Base-by-base conservation (phyloP, 2,329 filamentous ascomycete species). In the Pestalotiopsis sp. region DNA sequence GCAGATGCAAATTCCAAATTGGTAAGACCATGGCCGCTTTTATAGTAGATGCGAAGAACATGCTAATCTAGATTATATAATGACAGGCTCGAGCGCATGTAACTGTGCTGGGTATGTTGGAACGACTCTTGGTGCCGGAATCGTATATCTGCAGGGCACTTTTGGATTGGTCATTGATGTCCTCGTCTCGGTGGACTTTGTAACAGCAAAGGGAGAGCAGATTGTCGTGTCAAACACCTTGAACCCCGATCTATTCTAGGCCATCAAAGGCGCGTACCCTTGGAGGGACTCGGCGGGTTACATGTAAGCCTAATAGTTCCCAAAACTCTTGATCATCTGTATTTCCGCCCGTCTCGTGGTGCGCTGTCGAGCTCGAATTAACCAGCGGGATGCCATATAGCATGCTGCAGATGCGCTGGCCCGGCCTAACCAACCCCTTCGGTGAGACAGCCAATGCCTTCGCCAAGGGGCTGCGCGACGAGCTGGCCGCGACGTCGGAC, bases 221-320 rank as follows among this genome's bases (percentile, higher is more conserved):
- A 17, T 49, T 17, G 17, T 17, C 0, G 45, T 4, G 5, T 49
- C 45, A 3, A 7, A 49, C 3, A n/a, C 6, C 14, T 17, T 17
- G 6, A 49, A 20, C 45, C 6, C 13, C 2, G 45, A 72, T 3
- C 38, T 71, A 1, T 70, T 72, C 27, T 72, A 68, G 69, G 71
- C n/a, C 9, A 59, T 72, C 4, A 41, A 69, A 2, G 70, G 71
- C 5, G 71, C 39, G 1, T 45, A 45, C 14, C 39, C 39, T 45
- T 45, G 39, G 39, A 45, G 39, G 39, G 39, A 45, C 13, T 13
- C 39, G 39, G 39, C 39, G 9, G 12, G 39, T 45, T 4, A 45
- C 14, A 17, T 45, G 39, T 45, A 14, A 41, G 39, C 14, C 39
- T 14, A 6, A 45, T 45, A 45, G 39, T 13, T 4, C 14, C 7